A percentile compares a stretch with the other conserved stretches of the same genome.
Conservation (phyloP, 352 stramenopile genomes). For the Globisporangium perplexum region DNA sequence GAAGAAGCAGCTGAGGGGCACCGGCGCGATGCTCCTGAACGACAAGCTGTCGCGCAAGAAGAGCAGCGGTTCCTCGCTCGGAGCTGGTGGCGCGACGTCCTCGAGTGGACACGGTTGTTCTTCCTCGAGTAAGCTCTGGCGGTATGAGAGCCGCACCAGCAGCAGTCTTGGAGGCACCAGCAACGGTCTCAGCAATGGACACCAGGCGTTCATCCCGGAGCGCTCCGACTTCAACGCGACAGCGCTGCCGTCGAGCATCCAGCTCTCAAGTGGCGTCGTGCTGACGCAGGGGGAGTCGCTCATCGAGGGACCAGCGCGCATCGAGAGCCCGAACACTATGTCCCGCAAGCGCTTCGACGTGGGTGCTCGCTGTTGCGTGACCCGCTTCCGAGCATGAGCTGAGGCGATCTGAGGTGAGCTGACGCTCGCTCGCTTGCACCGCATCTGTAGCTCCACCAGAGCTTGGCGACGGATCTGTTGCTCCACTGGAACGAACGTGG, state of each 20-base stretch:
- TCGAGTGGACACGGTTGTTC: not conserved
- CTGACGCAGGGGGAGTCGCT: slow-evolving; percentile 35
- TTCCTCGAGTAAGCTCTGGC: not conserved
- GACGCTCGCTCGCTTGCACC: not conserved
- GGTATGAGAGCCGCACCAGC: not conserved
- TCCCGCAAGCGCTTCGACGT: slow-evolving; percentile 69
- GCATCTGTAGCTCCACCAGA: slow-evolving; percentile 45
- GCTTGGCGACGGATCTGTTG: slow-evolving; percentile 38
- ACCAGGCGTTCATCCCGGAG: slow-evolving; percentile 16
- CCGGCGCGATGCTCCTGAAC: slow-evolving; percentile 8
- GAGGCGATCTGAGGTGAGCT: not conserved
- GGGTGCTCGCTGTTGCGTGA: slow-evolving; percentile 3
- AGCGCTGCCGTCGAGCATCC: slow-evolving; percentile 19
- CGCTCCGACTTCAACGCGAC: slow-evolving; percentile 18
- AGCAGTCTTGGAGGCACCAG: not conserved
- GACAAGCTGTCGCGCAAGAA: slow-evolving; percentile 16
- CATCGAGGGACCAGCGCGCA: slow-evolving; percentile 31
- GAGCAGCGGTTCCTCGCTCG: not conserved
- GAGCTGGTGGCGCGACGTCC: not conserved
- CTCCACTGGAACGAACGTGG: slow-evolving; percentile 23
- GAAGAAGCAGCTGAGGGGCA: slow-evolving; percentile 8
- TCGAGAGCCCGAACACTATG: slow-evolving; percentile 43
- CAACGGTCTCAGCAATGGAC: not conserved
- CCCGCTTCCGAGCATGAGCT: not conserved
- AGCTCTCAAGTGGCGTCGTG: slow-evolving; percentile 31